A percentile compares a stretch with the other conserved stretches of the same genome.
Evolutionary conservation across 2,329 filamentous ascomycete species (phyloP).

Genomic region (Thermothelomyces thermophilus): DNA sequence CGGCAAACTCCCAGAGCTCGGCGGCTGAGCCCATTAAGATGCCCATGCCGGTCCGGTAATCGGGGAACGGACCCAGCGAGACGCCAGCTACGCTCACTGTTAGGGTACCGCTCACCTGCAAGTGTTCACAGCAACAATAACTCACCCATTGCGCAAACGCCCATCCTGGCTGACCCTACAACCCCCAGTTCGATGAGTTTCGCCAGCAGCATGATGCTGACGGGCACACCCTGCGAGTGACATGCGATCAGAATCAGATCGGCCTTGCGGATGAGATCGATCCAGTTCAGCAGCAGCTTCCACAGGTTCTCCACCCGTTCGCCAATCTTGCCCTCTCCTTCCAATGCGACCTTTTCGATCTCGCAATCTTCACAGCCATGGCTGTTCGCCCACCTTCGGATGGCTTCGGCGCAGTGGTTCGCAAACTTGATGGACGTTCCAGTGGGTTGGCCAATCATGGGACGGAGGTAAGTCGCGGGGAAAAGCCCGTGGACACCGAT

Average conservation of each 20-base stretch:
- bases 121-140: constrained; percentile 8
- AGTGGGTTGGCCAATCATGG: constrained; percentile 87
- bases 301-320: constrained; percentile 88
- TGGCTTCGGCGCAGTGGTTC: constrained; percentile 75
- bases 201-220: constrained; percentile 84
- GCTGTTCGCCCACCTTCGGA: constrained; percentile 71
- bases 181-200: constrained; percentile 89
- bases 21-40: constrained; percentile 85
- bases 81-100: constrained; percentile 61
- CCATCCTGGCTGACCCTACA: constrained; percentile 67
- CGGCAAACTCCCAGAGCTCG: constrained; percentile 89
- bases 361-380: constrained; percentile 69
- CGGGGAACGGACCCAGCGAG: constrained; percentile 84
- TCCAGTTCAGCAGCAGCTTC: constrained; percentile 92
- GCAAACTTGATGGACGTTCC: constrained; percentile 93
- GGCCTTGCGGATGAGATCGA: constrained; percentile 78
- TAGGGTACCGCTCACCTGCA: constrained; percentile 1
- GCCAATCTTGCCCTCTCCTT: constrained; percentile 86
- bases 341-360: constrained; percentile 88
- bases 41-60: constrained; percentile 81
- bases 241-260: constrained; percentile 90
- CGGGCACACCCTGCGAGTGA: constrained; percentile 92
- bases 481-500: constrained; percentile 96
- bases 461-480: constrained; percentile 78
- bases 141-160: constrained; percentile 70